phyloP scores from a whole-genome alignment of 2,329 filamentous ascomycete genomes.

The Domatiomyces globalis region DNA sequence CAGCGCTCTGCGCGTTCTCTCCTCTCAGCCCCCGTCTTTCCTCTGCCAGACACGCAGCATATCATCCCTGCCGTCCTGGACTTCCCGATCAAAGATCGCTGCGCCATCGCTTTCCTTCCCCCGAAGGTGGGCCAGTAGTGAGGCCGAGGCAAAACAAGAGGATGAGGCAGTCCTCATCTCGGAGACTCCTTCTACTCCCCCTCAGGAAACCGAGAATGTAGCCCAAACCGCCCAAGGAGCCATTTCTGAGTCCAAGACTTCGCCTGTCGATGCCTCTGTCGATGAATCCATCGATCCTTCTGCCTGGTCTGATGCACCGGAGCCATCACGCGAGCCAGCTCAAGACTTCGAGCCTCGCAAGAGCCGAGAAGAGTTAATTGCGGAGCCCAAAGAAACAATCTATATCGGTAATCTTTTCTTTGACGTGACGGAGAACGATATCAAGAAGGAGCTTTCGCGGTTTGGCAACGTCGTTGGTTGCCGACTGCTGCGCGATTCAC shows the following conservation, averaged over 20 bases:
- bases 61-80: slow-evolving; percentile 24
- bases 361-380: slow-evolving; percentile 1
- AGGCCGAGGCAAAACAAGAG: slow-evolving; percentile 20
- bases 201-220: slow-evolving; percentile 15
- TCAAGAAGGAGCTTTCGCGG: slow-evolving; percentile 45
- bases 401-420: slow-evolving; percentile 59
- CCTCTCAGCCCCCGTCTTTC: slow-evolving; percentile 32
- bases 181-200: slow-evolving; percentile 13
- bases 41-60: slow-evolving; percentile 30
- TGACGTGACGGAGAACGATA: slow-evolving; percentile 48
- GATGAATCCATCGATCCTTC: not conserved
- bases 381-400: slow-evolving; percentile 33
- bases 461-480: slow-evolving; percentile 42
- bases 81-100: slow-evolving; percentile 27
- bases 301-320: slow-evolving; percentile 2
- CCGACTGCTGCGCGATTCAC: slow-evolving; percentile 45
- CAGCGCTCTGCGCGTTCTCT: slow-evolving; percentile 41
- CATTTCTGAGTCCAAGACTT: slow-evolving; percentile 3
- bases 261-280: slow-evolving; percentile 6
- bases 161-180: slow-evolving; percentile 17
- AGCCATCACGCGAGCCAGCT: not conserved
- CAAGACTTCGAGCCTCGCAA: not conserved
- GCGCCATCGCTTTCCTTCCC: slow-evolving; percentile 27
- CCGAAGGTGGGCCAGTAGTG: slow-evolving; percentile 36
- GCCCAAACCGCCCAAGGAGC: slow-evolving; percentile 14